phyloP scores from a whole-genome alignment of 805 yeast genomes.

The Ogataea salicorniae region DNA sequence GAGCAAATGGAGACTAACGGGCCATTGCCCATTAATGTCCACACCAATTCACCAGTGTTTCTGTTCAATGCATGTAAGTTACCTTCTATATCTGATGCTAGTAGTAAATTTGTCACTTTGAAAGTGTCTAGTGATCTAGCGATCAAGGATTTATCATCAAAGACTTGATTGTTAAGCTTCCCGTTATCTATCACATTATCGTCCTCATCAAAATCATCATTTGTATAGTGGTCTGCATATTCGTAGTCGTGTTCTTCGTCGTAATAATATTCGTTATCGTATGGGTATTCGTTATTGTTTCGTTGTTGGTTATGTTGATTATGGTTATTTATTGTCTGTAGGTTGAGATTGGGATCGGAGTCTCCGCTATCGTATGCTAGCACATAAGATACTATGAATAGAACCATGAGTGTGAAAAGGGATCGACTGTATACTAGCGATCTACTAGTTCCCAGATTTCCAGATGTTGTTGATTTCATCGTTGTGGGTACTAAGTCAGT shows the following conservation, averaged over 20 bases:
- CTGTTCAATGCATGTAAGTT: slow-evolving; percentile 77
- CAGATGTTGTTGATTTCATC: too few species aligned
- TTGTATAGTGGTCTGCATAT: background rate
- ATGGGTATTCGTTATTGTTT: background rate
- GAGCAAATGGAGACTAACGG: slow-evolving; percentile 47
- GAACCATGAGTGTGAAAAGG: too few species aligned
- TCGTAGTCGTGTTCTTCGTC: background rate
- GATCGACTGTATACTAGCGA: too few species aligned
- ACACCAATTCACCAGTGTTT: slow-evolving; percentile 63
- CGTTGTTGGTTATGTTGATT: too few species aligned
- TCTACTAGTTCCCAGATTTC: too few species aligned
- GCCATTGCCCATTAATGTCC: slow-evolving; percentile 67
- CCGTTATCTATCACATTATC: too few species aligned
- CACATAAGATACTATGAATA: too few species aligned
- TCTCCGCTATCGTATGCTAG: too few species aligned
- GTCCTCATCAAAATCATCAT: too few species aligned
- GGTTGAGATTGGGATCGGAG: too few species aligned
- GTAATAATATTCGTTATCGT: background rate
- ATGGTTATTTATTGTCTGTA: too few species aligned
- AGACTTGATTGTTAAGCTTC: background rate
- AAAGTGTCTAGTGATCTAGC: slow-evolving; percentile 21
- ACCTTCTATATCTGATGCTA: slow-evolving; percentile 84
- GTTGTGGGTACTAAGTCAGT: too few species aligned
- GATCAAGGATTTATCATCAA: background rate
- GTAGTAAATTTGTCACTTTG: slow-evolving; percentile 45